Base-by-base conservation (phyloP, 1,284 basidiomycete species). In the Cryptococcus floricola region DNA sequence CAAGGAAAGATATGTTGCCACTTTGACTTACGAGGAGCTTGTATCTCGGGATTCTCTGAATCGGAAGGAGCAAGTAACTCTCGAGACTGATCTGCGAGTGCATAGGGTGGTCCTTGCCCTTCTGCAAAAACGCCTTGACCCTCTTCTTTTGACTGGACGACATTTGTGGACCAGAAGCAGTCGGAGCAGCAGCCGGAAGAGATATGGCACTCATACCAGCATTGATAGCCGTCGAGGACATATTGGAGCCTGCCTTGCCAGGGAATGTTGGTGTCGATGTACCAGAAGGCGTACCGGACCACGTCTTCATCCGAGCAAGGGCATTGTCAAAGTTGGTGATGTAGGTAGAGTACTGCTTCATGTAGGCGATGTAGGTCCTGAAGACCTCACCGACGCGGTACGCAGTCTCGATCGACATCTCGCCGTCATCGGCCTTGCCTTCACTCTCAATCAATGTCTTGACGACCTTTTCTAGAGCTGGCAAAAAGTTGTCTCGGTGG, bases 31-130 rank as follows among this genome's bases (percentile, higher is more conserved):
- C 91, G 69, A 98, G 80, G 58, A 99, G 79, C 64, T 89, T 87
- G 79, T 99, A 99, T 19, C 95, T 86, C 13, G 96, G 96, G 68
- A 99, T 89, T 49, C 95, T 86, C 75, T 99, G 95, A 25, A 99
- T 88, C 38, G 95, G 95, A 44, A 98, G 83, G 6, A 98, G 82
- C 28, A 98, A 79, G 74, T 98, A 98, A 9, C 88, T 89, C 78
- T 98, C 94, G 62, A 98, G 78, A 71, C 93, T 97, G 60, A 99
- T 83, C 75, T 98, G 96, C n/a, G 89, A 89, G 77, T 98, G 96
- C 41, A 87, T 82, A 3, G 92, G 92, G 66, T 88, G 86, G 69
- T 88, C 77, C 50, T 88, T 84, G 70, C 88, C 91, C 47, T 88
- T 84, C 78, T 95, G 94, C 50, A 95, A 76, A 75, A 91, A 96